Evolutionary conservation across 192 early-diverging fungal species (phyloP).

Genomic region (Coemansia sp.): DNA sequence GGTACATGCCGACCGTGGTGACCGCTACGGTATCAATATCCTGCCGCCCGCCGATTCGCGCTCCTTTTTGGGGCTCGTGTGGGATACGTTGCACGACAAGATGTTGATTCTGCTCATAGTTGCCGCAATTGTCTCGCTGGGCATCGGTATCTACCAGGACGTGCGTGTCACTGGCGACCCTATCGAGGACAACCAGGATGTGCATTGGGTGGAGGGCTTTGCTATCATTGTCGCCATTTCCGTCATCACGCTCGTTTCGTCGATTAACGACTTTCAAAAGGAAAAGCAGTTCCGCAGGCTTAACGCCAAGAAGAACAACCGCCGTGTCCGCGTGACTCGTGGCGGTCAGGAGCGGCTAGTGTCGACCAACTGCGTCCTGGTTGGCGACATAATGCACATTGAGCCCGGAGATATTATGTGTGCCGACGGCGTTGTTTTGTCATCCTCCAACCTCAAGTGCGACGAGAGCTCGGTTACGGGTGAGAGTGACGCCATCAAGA

Average conservation of each 20-base stretch:
- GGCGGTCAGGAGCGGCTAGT: slow-evolving; percentile 67
- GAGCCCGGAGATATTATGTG: slow-evolving; percentile 93
- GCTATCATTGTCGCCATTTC: slow-evolving; percentile 78
- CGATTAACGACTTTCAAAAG: slow-evolving; percentile 84
- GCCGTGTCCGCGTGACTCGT: slow-evolving; percentile 72
- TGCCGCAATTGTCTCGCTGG: slow-evolving; percentile 78
- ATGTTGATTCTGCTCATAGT: slow-evolving; percentile 75
- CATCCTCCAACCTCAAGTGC: slow-evolving; percentile 75
- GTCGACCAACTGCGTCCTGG: slow-evolving; percentile 76
- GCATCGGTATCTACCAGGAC: slow-evolving; percentile 80
- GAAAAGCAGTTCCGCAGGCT: slow-evolving; percentile 83
- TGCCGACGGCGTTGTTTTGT: slow-evolving; percentile 85
- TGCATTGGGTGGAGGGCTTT: slow-evolving; percentile 85
- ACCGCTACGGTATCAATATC: slow-evolving; percentile 68
- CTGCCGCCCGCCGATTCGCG: slow-evolving; percentile 70
- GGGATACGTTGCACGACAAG: slow-evolving; percentile 81
- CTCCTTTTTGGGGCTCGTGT: slow-evolving; percentile 71
- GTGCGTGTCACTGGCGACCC: slow-evolving; percentile 54
- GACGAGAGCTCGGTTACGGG: slow-evolving; percentile 96
- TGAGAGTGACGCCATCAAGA: slow-evolving; percentile 89
- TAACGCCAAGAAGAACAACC: slow-evolving; percentile 84
- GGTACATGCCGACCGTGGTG: slow-evolving; percentile 57
- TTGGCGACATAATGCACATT: slow-evolving; percentile 86
- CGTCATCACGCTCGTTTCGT: slow-evolving; percentile 76
- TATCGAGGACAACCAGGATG: slow-evolving; percentile 44